Evolutionary conservation across 2,329 filamentous ascomycete species (phyloP).

Genomic region (Fusarium coicis): DNA sequence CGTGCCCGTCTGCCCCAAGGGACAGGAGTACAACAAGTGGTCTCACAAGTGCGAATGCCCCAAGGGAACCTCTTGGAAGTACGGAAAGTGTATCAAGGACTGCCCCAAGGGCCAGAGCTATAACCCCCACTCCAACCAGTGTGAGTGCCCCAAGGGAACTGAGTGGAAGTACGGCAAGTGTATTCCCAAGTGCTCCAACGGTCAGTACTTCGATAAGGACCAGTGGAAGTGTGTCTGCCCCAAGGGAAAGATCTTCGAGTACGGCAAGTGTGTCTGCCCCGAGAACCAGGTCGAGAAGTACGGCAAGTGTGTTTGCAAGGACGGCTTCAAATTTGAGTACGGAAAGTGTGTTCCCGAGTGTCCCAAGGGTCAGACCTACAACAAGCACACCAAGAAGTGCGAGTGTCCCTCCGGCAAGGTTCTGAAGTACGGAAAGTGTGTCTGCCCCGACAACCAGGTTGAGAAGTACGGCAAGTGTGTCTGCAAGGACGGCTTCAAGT

Average conservation of each 20-base stretch:
- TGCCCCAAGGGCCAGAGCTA: slow-evolving; percentile 15
- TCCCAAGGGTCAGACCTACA: not conserved
- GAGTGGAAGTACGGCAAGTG: slow-evolving; percentile 20
- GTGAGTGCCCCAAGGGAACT: slow-evolving; percentile 18
- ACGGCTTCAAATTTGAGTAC: slow-evolving; percentile 10
- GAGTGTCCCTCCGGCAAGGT: slow-evolving; percentile 17
- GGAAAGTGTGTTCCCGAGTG: slow-evolving; percentile 19
- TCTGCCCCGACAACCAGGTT: not conserved
- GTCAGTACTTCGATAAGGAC: slow-evolving; percentile 9
- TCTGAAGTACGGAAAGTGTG: slow-evolving; percentile 9
- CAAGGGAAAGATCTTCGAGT: slow-evolving; percentile 21
- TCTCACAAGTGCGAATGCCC: slow-evolving; percentile 20
- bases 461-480: slow-evolving; percentile 3
- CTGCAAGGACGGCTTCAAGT: slow-evolving; percentile 8
- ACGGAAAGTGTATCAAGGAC: slow-evolving; percentile 8
- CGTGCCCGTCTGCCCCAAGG: slow-evolving; percentile 11
- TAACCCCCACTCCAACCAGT: not conserved
- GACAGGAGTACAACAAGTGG: slow-evolving; percentile 18
- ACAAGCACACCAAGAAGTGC: slow-evolving; percentile 7
- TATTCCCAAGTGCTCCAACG: slow-evolving; percentile 3
- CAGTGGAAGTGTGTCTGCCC: slow-evolving; percentile 21
- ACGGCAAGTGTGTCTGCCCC: slow-evolving; percentile 22
- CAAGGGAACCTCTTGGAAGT: slow-evolving; percentile 6
- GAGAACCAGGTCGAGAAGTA: not conserved
- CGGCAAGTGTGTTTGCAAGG: slow-evolving; percentile 11